Base-by-base conservation (phyloP, 1,284 basidiomycete genomes). In the Papiliotrema terrestris region DNA sequence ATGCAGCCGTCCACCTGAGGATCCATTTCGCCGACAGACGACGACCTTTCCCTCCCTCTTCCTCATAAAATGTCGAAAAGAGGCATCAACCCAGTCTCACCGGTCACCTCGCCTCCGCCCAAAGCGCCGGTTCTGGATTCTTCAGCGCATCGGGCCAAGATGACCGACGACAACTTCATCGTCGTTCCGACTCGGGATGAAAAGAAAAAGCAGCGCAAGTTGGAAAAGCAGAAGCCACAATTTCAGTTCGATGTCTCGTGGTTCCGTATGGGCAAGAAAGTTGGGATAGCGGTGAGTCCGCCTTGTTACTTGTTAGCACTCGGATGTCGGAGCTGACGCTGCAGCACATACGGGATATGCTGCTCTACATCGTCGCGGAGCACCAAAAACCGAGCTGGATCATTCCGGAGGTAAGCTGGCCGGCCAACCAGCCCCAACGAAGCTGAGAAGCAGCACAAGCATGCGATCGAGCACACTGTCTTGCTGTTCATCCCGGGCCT, bases 261-360 rank as follows among this genome's bases (percentile, higher is more conserved):
- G 66, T 91, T 93, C 53, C 67, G 82, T 41, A 85, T 82, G 67
- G 79, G 89, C 43, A 84, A 81, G 58, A 82, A 86, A 63, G 82
- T 93, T 46, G 84, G 84, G 14, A 85, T 91, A 53, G 86, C 84
- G 50, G 90, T 91, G 66, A 63, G 86, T 80, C 9, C 3, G 13
- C 8, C 36, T 25, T n/a, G 15, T n/a, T n/a, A n/a, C n/a, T n/a
- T n/a, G n/a, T n/a, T n/a, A n/a, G 29, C 9, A 26, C 14, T 2
- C 45, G 15, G 14, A 17, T 25, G 19, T 25, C 6, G 41, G n/a
- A 25, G 19, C 57, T 56, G 47, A 56, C 44, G 2, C n/a, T 29
- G 20, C 62, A 94, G 91, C 89, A 93, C 68, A 81, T 94, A 26
- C 83, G 91, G 20, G 91, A 95, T 68, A 79, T 95, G 32, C 81